Conservation (phyloP, 257 asterid genomes). For the Solanum sejunctum region DNA sequence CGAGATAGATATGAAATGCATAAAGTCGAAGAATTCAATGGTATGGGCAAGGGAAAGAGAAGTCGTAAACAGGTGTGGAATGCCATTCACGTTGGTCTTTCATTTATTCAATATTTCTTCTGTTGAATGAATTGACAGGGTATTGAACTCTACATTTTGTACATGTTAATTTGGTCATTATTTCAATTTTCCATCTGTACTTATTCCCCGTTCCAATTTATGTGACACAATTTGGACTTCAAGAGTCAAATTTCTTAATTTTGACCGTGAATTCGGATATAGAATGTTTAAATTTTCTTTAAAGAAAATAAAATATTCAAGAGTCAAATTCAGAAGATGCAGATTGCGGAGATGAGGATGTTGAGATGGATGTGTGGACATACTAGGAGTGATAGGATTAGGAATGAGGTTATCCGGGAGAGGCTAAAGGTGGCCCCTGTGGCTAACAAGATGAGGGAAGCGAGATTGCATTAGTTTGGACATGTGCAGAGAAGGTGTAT, state of each 20-base stretch:
- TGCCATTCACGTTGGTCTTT: background rate
- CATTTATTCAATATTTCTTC: background rate
- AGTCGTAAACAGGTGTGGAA: constrained; percentile 71
- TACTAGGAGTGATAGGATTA: too few species aligned
- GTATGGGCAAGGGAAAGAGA: constrained; percentile 98
- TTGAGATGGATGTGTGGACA: too few species aligned
- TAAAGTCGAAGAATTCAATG: constrained; percentile 71
- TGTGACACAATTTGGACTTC: background rate
- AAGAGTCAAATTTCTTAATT: background rate
- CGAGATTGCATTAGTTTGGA: too few species aligned
- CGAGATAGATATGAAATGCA: constrained; percentile 82
- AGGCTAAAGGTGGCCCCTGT: too few species aligned
- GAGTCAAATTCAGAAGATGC: too few species aligned
- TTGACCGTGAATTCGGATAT: background rate
- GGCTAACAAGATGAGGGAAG: too few species aligned
- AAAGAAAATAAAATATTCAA: too few species aligned
- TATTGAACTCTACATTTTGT: background rate
- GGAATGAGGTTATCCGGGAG: too few species aligned
- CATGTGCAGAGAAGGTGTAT: too few species aligned
- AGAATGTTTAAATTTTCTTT: background rate
- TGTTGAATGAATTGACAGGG: background rate
- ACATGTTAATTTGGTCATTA: background rate
- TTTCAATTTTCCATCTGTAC: background rate
- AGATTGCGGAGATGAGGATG: too few species aligned
- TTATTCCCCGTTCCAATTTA: background rate